phyloP scores from a whole-genome alignment of 2,329 filamentous ascomycete genomes.

The Calonectria multiphialidica region DNA sequence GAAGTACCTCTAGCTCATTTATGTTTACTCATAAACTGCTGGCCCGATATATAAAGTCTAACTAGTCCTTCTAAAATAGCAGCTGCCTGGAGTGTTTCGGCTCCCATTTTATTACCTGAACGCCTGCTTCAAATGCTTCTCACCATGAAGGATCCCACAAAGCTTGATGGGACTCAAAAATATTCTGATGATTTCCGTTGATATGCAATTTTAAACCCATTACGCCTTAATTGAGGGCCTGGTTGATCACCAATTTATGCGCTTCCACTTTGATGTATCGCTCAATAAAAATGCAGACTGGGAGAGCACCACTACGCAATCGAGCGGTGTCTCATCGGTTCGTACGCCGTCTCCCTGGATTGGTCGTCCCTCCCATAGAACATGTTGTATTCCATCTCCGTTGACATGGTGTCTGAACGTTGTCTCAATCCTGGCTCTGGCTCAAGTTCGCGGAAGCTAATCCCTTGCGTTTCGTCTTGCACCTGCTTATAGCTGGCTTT shows the following conservation, averaged over 20 bases:
- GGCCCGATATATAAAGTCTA: background rate
- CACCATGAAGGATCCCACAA: background rate
- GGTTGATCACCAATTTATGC: background rate
- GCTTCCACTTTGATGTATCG: background rate
- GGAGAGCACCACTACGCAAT: background rate
- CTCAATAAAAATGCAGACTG: background rate
- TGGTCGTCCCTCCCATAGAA: background rate
- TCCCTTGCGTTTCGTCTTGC: background rate
- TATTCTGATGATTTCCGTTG: background rate
- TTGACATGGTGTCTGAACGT: background rate
- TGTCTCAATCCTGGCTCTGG: background rate
- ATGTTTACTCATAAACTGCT: too few species aligned
- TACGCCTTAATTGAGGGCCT: background rate
- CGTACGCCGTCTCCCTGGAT: background rate
- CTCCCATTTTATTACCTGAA: background rate
- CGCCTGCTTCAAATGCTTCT: background rate
- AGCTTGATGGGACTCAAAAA: background rate
- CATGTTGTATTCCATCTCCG: background rate
- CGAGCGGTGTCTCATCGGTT: background rate
- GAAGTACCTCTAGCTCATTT: too few species aligned
- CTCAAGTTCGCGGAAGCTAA: background rate
- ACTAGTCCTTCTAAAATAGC: background rate
- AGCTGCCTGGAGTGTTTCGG: background rate
- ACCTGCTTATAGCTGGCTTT: background rate
- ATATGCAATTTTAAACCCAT: background rate